Conservation (phyloP, 1,139 yeast species). For the Candida pseudoviswanathii region DNA sequence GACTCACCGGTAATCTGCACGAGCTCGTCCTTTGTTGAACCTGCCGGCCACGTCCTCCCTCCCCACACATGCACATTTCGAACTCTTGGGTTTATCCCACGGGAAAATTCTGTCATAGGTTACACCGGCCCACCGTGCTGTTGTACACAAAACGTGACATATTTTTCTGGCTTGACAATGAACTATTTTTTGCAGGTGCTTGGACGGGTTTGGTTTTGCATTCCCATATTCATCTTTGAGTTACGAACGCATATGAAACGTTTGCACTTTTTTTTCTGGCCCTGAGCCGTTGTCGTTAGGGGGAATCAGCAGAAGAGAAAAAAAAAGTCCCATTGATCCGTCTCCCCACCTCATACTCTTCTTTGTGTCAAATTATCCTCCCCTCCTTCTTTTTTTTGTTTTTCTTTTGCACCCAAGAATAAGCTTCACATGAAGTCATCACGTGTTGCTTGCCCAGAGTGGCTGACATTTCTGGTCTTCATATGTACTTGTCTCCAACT, state of each 20-base stretch:
- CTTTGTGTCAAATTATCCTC: background rate
- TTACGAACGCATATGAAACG: background rate
- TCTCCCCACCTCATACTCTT: too few relatives aligned
- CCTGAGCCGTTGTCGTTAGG: too few relatives aligned
- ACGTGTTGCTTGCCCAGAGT: background rate
- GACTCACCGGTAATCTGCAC: too few relatives aligned
- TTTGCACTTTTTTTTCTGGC: background rate
- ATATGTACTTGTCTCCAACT: background rate
- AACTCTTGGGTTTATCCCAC: too few relatives aligned
- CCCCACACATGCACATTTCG: too few relatives aligned
- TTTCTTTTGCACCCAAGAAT: slow-evolving; percentile 1
- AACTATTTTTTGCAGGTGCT: background rate
- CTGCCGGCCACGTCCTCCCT: too few relatives aligned
- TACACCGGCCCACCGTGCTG: too few relatives aligned
- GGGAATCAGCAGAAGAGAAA: background rate
- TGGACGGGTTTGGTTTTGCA: background rate
- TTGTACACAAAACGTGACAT: background rate
- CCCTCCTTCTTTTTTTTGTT: background rate
- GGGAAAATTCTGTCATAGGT: too few relatives aligned
- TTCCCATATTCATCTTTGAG: background rate
- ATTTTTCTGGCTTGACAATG: background rate
- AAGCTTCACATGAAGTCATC: background rate
- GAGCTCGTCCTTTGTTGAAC: too few relatives aligned
- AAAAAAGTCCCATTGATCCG: slow-evolving; percentile 1
- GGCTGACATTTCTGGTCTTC: background rate